phyloP scores from a whole-genome alignment of 805 yeast species.

The Maudiozyma serrabonitensis region DNA sequence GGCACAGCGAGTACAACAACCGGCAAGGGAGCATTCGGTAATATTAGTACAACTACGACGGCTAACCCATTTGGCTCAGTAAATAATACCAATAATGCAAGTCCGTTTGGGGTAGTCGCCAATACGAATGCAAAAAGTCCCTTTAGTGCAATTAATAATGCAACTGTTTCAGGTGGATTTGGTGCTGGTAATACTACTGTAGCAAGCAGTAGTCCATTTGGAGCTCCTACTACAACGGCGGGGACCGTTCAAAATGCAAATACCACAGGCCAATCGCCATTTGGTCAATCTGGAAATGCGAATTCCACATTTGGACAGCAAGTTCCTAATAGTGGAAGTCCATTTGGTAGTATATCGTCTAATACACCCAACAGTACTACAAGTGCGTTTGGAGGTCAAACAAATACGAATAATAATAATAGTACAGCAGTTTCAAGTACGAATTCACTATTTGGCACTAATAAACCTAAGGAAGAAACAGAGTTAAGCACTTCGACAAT shows the following conservation, averaged over 20 bases:
- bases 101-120: background rate
- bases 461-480: background rate
- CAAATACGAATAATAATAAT: background rate
- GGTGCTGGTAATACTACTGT: background rate
- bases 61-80: background rate
- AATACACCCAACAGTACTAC: background rate
- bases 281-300: background rate
- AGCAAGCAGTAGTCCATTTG: background rate
- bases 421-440: background rate
- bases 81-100: background rate
- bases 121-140: conserved; percentile 4
- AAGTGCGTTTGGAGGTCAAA: background rate
- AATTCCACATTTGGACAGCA: background rate
- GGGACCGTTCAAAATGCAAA: background rate
- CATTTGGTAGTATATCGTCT: background rate
- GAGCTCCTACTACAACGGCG: background rate
- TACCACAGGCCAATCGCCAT: background rate
- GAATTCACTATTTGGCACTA: conserved; percentile 4
- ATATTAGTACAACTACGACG: conserved; percentile 3
- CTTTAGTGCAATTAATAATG: conserved; percentile 1
- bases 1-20: conserved; percentile 5
- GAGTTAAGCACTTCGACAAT: background rate
- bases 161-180: background rate
- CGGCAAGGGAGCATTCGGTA: conserved; percentile 21
- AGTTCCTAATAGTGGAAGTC: background rate